Evolutionary conservation across 1,284 basidiomycete species (phyloP).

Genomic region (Microstroma glucosiphilum): DNA sequence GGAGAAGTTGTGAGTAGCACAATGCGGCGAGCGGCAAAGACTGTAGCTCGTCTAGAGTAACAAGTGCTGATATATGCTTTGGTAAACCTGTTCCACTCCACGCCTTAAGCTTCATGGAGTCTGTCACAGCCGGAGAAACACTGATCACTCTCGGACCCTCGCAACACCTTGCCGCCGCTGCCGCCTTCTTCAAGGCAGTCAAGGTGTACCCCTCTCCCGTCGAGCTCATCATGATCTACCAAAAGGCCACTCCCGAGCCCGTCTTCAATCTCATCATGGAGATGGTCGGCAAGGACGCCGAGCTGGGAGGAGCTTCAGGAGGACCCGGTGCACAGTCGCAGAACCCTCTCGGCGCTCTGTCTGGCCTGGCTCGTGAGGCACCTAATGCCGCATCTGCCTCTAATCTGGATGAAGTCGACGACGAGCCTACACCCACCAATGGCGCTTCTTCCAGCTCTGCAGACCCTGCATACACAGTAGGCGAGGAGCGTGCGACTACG

Average conservation of each 20-base stretch:
- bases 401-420: slow-evolving; percentile 33
- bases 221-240: slow-evolving; percentile 72
- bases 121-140: slow-evolving; percentile 80
- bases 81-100: neutral
- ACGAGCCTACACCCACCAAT: slow-evolving; percentile 18
- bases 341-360: neutral
- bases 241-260: slow-evolving; percentile 79
- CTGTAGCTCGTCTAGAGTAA: neutral
- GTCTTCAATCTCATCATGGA: slow-evolving; percentile 87
- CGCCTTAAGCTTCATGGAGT: slow-evolving; percentile 79
- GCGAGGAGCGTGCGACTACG: slow-evolving; percentile 15
- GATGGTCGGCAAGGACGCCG: slow-evolving; percentile 79
- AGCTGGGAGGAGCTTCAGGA: slow-evolving; percentile 41
- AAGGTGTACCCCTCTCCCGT: slow-evolving; percentile 88
- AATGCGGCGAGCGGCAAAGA: neutral
- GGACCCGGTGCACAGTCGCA: neutral
- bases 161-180: slow-evolving; percentile 60
- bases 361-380: slow-evolving; percentile 15
- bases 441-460: slow-evolving; percentile 1
- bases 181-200: slow-evolving; percentile 86
- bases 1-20: slow-evolving; percentile 23
- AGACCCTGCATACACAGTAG: too few relatives aligned
- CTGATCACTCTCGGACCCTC: slow-evolving; percentile 66
- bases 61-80: neutral
- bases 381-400: slow-evolving; percentile 11